Evolutionary conservation across 495 filamentous ascomycete genomes (phyloP).

Genomic region (Penicillium atrosanguineum): DNA sequence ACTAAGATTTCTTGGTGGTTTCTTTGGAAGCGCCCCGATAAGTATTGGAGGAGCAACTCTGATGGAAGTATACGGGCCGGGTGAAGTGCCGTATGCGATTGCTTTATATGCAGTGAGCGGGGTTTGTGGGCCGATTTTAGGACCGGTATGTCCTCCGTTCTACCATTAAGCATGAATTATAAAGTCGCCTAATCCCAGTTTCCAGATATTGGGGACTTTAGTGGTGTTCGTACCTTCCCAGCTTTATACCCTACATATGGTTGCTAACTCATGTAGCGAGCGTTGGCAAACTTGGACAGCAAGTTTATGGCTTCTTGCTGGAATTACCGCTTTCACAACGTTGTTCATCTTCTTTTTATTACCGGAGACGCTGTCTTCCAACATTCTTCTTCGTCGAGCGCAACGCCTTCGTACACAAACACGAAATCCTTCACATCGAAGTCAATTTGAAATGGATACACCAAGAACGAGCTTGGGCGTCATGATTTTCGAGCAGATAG

Average conservation of each 20-base stretch:
- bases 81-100: slow-evolving; percentile 11
- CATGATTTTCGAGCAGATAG: slow-evolving; percentile 6
- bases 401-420: slow-evolving; percentile 32
- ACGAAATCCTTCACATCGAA: not conserved
- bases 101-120: slow-evolving; percentile 15
- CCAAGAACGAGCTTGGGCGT: not conserved
- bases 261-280: not conserved
- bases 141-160: slow-evolving; percentile 9
- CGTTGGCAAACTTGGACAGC: slow-evolving; percentile 11
- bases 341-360: slow-evolving; percentile 46
- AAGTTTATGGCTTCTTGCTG: slow-evolving; percentile 11
- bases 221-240: not conserved
- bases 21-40: slow-evolving; percentile 44
- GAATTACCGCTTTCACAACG: slow-evolving; percentile 32
- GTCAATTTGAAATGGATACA: not conserved
- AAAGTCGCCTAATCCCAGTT: too few relatives aligned
- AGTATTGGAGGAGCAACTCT: slow-evolving; percentile 24
- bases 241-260: not conserved
- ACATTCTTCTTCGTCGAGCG: slow-evolving; percentile 52
- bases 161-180: too few relatives aligned
- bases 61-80: slow-evolving; percentile 5
- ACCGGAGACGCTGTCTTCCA: slow-evolving; percentile 50
- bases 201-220: not conserved
- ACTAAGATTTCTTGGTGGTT: slow-evolving; percentile 47
- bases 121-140: slow-evolving; percentile 14